phyloP scores from a whole-genome alignment of 2,329 filamentous ascomycete species.

The Coniochaeta hoffmannii region DNA sequence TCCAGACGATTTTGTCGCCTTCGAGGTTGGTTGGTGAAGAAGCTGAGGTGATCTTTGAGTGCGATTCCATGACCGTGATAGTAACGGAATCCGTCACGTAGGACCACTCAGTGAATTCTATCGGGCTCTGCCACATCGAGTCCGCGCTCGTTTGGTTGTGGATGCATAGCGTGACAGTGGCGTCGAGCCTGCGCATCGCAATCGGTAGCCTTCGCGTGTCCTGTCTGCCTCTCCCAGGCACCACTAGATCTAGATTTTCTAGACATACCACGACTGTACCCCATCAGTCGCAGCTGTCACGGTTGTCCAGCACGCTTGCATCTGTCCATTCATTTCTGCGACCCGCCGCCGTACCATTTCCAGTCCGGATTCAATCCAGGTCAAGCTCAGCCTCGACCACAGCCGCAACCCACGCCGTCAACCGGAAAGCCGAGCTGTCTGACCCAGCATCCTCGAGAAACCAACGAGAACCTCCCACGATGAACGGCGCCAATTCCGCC shows the following conservation, averaged over 20 bases:
- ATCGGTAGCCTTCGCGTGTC: not conserved
- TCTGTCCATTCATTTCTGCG: not conserved
- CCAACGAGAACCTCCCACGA: constrained; percentile 8
- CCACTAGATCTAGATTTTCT: not conserved
- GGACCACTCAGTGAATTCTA: not conserved
- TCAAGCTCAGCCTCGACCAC: not conserved
- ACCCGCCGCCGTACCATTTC: not conserved
- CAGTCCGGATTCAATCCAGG: not conserved
- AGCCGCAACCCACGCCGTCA: not conserved
- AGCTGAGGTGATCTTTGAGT: not conserved
- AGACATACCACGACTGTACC: not conserved
- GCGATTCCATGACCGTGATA: not conserved
- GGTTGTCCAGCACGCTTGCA: not conserved
- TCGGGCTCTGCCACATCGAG: not conserved
- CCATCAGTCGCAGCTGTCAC: not conserved
- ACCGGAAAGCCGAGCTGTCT: not conserved
- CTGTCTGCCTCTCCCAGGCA: not conserved
- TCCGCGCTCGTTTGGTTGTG: not conserved
- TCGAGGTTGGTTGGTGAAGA: not conserved
- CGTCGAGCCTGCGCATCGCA: constrained; percentile 2
- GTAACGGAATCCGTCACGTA: not conserved
- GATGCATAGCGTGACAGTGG: not conserved
- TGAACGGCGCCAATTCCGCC: constrained; percentile 16
- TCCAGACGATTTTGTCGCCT: not conserved
- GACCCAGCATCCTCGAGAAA: not conserved